These are phyloP conservation scores for Colletotrichum sp. DNA, from an alignment of 2,329 filamentous ascomycete species.

Conservation along the genomic window DNA sequence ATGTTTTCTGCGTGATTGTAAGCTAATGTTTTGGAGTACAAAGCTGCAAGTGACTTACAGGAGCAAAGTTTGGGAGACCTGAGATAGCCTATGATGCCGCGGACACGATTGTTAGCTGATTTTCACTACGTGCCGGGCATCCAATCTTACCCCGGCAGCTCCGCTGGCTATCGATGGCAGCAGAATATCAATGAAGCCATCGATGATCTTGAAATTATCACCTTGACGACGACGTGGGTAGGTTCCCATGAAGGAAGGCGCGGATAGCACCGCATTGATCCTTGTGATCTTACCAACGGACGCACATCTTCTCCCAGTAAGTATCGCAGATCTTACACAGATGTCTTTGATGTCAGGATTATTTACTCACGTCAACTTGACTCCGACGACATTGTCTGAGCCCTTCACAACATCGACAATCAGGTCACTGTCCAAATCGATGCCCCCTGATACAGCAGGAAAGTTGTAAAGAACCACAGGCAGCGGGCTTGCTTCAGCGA, in stretches of 20 bases:
- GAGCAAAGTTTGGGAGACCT: neutral
- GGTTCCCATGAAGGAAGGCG: neutral
- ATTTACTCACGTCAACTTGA: neutral
- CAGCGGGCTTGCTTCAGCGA: neutral
- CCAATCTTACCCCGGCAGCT: neutral
- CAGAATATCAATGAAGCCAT: neutral
- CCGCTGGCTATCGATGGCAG: neutral
- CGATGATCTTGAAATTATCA: neutral
- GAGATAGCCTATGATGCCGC: neutral
- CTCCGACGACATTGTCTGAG: neutral
- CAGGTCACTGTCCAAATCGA: neutral
- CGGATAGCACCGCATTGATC: neutral
- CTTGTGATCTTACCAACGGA: neutral
- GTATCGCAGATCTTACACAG: neutral
- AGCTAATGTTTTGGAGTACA: neutral
- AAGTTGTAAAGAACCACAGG: neutral
- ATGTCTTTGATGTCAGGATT: rapidly evolving
- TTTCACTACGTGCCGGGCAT: rapidly evolving
- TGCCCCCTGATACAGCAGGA: neutral
- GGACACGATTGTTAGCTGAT: neutral
- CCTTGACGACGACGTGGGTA: neutral
- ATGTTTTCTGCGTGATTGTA: neutral
- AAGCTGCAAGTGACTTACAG: neutral
- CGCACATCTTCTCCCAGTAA: neutral
- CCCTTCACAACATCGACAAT: neutral